Base-by-base conservation (phyloP, 768 basidiomycete species). In the Trametes gibbosa region DNA sequence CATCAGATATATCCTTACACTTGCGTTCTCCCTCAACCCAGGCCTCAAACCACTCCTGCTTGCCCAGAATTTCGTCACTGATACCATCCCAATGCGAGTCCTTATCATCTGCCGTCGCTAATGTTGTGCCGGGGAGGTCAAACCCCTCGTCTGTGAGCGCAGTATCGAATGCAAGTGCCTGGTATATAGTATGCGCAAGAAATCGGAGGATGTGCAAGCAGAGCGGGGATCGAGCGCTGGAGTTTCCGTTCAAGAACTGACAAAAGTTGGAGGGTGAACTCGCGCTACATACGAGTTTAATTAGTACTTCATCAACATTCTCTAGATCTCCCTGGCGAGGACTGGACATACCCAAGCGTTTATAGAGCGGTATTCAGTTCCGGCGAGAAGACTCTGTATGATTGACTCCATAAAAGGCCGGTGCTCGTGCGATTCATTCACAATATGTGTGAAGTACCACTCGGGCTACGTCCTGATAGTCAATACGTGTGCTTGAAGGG, bases 171-270 rank as follows among this genome's bases (percentile, higher is more conserved):
- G 86, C 72, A 3, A 98, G 76, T 0, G 95, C 84, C 71, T 98
- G 93, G 70, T 96, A 96, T 48, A 98, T 89, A 1, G 95, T 98
- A 68, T 99, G 96, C 1, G 97, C 97, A 7, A 99, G 78, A 21
- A n/a, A 98, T 74, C 0, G 94, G 84, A 0, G 97, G 91, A 63
- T 87, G 85, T 2, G 83, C 74, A 5, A 98, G 74, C 12, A 98
- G 73, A 19, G 80, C 70, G 0, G 94, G 90, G 35, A 95, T 77
- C 0, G 90, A 87, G 45, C 82, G 84, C 41, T 78, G 80, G 13
- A 98, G 76, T 66, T 98, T 93, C 29, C 85, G 80, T 7, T 86
- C 77, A 3, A 95, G 78, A 7, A 95, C 73, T 0, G 92, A 91
- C 27, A 96, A 75, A 23, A 98, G 84, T 25, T 91, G 79, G 8